Conservation (phyloP, 441 rosid species). For the Omphalea diandra region DNA sequence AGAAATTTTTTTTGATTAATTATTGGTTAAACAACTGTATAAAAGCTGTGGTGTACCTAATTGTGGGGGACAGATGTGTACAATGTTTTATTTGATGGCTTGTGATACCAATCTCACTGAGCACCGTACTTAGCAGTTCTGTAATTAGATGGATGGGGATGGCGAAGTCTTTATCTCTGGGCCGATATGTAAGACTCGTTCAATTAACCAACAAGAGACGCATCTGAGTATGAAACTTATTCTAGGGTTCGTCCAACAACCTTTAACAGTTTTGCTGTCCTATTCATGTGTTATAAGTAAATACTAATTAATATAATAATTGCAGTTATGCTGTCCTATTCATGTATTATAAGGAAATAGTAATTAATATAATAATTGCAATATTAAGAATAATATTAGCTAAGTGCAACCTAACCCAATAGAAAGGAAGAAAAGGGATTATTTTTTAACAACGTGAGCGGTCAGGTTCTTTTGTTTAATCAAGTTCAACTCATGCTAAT, state of each 20-base stretch:
- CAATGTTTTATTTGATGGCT: no score
- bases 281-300: no score
- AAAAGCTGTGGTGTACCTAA: no score
- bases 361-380: not conserved
- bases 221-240: not conserved
- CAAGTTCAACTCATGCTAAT: slow-evolving; percentile 27
- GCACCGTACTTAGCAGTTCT: slow-evolving; percentile 22
- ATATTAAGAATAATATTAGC: not conserved
- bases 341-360: no score
- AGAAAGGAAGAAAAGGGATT: slow-evolving; percentile 5
- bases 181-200: not conserved
- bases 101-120: no score
- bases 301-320: not conserved
- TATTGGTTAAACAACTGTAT: no score
- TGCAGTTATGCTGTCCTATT: slow-evolving; percentile 22
- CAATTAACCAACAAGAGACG: slow-evolving; percentile 11
- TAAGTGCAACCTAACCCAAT: slow-evolving; percentile 30
- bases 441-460: not conserved
- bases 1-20: no score
- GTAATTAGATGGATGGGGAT: slow-evolving; percentile 21
- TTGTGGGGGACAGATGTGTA: no score
- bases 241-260: slow-evolving; percentile 33
- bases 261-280: slow-evolving; percentile 30
- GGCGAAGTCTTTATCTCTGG: not conserved
- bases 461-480: slow-evolving; percentile 12